Evolutionary conservation across 805 yeast species (phyloP).

Genomic region (Sugiyamaella americana): DNA sequence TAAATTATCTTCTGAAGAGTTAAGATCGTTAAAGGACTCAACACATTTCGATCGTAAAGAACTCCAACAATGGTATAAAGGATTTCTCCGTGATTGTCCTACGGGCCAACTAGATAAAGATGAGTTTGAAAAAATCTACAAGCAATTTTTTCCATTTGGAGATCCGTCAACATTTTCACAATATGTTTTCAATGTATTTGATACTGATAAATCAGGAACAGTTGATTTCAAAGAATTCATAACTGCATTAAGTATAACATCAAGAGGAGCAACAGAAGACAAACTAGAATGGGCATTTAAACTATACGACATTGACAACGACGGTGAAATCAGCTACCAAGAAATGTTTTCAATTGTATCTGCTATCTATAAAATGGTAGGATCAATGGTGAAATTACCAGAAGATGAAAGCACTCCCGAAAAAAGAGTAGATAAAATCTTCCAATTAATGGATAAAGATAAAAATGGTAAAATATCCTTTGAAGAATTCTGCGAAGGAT

Average conservation of each 20-base stretch:
- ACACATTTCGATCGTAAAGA: conserved; percentile 92
- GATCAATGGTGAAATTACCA: conserved; percentile 81
- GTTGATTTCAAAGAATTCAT: conserved; percentile 93
- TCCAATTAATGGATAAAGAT: conserved; percentile 65
- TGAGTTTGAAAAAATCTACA: conserved; percentile 86
- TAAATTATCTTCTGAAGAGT: conserved; percentile 84
- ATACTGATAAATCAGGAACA: conserved; percentile 68
- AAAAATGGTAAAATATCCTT: conserved; percentile 62
- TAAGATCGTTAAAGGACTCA: conserved; percentile 70
- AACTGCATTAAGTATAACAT: conserved; percentile 75
- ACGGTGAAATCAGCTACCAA: conserved; percentile 66
- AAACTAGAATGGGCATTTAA: conserved; percentile 86
- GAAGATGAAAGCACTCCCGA: conserved; percentile 93
- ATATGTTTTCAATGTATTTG: conserved; percentile 83
- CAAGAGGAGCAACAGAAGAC: conserved; percentile 79
- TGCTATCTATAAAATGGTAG: conserved; percentile 92
- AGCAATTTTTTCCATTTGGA: conserved; percentile 97
- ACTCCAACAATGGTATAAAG: conserved; percentile 97
- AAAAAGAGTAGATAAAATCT: conserved; percentile 73
- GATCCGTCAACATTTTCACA: conserved; percentile 90
- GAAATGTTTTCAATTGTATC: conserved; percentile 76
- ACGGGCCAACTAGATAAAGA: conserved; percentile 78
- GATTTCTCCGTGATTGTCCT: conserved; percentile 91
- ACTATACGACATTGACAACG: conserved; percentile 75
- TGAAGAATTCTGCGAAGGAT: conserved; percentile 78